A percentile compares a stretch with the other conserved stretches of the same genome.
Conservation (phyloP, 345 rosid genomes). For the Murraya paniculata region DNA sequence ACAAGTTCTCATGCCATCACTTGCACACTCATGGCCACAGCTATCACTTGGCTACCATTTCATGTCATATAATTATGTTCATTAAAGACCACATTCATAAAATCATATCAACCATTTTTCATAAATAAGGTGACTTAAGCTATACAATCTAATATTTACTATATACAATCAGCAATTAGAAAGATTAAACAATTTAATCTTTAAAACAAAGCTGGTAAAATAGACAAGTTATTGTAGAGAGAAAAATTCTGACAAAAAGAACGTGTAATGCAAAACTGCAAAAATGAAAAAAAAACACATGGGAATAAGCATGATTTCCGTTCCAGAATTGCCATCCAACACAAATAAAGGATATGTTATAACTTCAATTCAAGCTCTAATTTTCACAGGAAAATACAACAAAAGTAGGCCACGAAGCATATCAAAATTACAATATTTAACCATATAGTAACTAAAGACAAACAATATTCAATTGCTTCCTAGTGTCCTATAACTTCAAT, state of each 20-base stretch:
- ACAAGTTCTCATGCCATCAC: neutral
- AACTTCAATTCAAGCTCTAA: constrained; percentile 23
- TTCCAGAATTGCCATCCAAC: constrained; percentile 32
- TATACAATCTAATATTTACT: neutral
- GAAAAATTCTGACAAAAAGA: constrained; percentile 2
- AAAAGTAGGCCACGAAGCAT: constrained; percentile 13
- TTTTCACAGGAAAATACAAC: constrained; percentile 16
- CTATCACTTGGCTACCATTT: neutral
- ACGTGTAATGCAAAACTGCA: constrained; percentile 17
- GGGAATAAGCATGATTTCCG: constrained; percentile 28
- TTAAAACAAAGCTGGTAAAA: neutral
- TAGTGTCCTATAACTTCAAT: too few relatives aligned
- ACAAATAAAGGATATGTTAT: constrained; percentile 20
- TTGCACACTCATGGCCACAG: neutral
- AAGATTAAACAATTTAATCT: neutral
- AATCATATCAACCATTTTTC: neutral
- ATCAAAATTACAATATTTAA: constrained; percentile 1
- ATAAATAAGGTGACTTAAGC: neutral
- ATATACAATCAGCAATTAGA: neutral
- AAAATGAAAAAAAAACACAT: constrained; percentile 31
- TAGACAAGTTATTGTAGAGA: neutral
- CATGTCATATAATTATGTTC: neutral
- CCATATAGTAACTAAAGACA: neutral
- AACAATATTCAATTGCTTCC: neutral
- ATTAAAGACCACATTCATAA: neutral